Evolutionary conservation across 2,329 filamentous ascomycete genomes (phyloP), one percentile per base, ranked within the genome.

Genomic region (Allantophomopsis lycopodina): DNA sequence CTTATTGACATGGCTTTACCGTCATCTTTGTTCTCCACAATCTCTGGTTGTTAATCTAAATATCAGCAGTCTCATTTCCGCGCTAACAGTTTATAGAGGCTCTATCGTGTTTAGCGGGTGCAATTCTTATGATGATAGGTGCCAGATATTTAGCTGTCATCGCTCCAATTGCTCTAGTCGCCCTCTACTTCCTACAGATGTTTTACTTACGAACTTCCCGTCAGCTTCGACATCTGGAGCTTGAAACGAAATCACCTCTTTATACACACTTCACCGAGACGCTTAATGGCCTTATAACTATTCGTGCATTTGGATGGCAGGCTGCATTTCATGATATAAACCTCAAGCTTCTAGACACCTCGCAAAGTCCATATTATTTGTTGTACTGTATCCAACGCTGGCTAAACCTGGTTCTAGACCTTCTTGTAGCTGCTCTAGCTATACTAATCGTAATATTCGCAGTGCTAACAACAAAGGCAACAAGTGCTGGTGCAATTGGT

Each of bases 231-330:
- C 56, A 65, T 21, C 48, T 69, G 32, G 66, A 69, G 34, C 51
- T 69, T 8, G 66, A 69, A 46, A 41, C 46, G 0, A 52, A 51
- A 35, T 58, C 61, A 0, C 65, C 65, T 2, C 51, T 69, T 1
- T 68, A 63, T 45, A 62, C 65, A 0, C 56, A 65, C 39, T 68
- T 69, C 40, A 55, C 58, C 4, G 65, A 68, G 43, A 60, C 58
- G 12, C 50, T 67, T 4, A 54, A 52, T 28, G 66, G 66, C 2
- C 48, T 67, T 2, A 54, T 55, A 1, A 68, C 63, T 4, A 52
- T 69, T 8, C 55, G 65, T 21, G 62, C 65, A 6, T 69, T 67
- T 45, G 60, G 62, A 12, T 68, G 64, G 66, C 52, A 35, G 4
- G 32, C 44, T 13, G 32, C 40, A 15, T 35, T 32, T 5, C 32